Evolutionary conservation across 371 early-diverging fungal species (phyloP), one percentile per base, ranked within the genome.

Genomic region (Umbelopsis sp.): DNA sequence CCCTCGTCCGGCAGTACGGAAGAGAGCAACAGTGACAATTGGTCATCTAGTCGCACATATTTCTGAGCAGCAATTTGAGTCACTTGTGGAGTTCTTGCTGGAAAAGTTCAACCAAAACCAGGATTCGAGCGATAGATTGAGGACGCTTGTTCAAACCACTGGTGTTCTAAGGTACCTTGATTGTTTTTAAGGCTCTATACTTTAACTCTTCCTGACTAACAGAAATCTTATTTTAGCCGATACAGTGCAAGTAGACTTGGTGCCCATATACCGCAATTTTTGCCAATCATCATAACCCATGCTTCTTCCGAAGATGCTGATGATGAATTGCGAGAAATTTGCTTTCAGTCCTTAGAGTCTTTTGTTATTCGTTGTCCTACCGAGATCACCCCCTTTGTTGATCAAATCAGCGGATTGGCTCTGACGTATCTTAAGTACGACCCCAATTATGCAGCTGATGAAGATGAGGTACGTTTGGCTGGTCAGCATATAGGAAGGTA

Each of bases 381-480:
- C 5, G 90, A 91, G 69, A 87, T 92, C 32, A 79, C 86, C 0
- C 79, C 86, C 3, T 86, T 87, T 68, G 82, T 93, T 25, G 74
- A 83, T 37, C 76, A 82, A 8, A 88, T 96, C 50, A 87, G 90
- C 46, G 70, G 71, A 0, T 78, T 91, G 44, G 86, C 88, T 2
- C 74, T 94, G 44, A 84, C 86, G 63, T 93, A 90, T 70, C 73
- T 94, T 29, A 89, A 87, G 70, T 92, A 94, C 69, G 96, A 97
- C 69, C 97, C 97, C 18, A 96, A 96, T 81, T 94, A 93, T 80
- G 91, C 86, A 22, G 91, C 87, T 52, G 96, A 89, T n/a, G 89
- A 85, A 22, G 93, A 91, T 12, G 89, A 83, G 44, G 51, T 50
- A 44, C 9, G n/a, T 46, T 24, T 18, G 0, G 18, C 16, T 8